Base-by-base conservation (phyloP, 2,329 filamentous ascomycete genomes). In the Aspergillus spinulosporus region DNA sequence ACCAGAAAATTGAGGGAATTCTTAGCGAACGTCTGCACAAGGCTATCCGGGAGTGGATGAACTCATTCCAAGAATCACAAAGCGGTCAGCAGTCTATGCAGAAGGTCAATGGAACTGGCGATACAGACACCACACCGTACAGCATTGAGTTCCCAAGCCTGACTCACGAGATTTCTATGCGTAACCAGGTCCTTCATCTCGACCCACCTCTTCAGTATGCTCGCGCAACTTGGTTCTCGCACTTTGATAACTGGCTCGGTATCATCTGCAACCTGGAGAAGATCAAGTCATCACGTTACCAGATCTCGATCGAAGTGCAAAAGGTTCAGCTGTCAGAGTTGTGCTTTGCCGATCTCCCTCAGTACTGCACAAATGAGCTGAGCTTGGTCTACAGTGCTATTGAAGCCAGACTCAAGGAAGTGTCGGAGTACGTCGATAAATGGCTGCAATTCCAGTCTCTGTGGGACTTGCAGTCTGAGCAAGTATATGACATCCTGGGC, bases 381-480 rank as follows among this genome's bases (percentile, higher is more conserved):
- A 84, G 86, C 45, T 83, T 87, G 58, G 92, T 96, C 0, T 97
- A 97, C 70, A 82, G 82, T 34, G 87, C 88, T 0, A 84, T 99
- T 7, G 92, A 97, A 73, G 85, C 84, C 62, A 96, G 94, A 74
- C 78, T 99, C 3, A 80, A 82, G 12, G 86, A 89, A 43, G 90
- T 97, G 32, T 85, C 89, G 37, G 81, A 82, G 3, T 99, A 99
- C 65, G 91, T 99, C 7, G 92, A 97, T 71, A 95, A 97, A 74
- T 99, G 94, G 94, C 81, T 99, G 45, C 94, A 97, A 66, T 99
- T 97, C 76, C 94, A 99, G 74, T 97, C 93, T 5, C 82, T 99
- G 0, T 99, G 94, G 94, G 94, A 99, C 78, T 82, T 99, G 56
- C 93, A 96, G 71, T 91, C 93, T 2, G 93, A 97, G 62, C 90